These are phyloP conservation scores for Vanrija pseudolonga DNA, from an alignment of 1,284 basidiomycete species.

Conservation along the genomic window DNA sequence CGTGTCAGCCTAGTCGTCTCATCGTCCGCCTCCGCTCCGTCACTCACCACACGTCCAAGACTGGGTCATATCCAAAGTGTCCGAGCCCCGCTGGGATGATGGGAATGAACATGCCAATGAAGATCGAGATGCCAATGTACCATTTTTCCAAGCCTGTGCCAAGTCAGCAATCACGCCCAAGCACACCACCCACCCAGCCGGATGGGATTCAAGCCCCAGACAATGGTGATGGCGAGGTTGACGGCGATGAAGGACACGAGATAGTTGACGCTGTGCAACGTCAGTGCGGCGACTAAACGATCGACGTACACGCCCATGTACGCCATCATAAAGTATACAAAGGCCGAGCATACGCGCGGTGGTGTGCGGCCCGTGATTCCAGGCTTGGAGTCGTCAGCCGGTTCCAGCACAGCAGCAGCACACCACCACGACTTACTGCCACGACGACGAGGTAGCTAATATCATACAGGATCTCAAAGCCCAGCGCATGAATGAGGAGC, in stretches of 20 bases:
- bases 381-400: background rate
- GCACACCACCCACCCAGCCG: background rate
- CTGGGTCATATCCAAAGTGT: conserved; percentile 23
- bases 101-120: conserved; percentile 18
- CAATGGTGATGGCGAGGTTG: conserved; percentile 10
- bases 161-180: background rate
- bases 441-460: conserved; percentile 4
- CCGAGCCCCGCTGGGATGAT: conserved; percentile 21
- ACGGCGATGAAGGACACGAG: conserved; percentile 13
- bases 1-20: too few relatives aligned
- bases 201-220: conserved; percentile 4
- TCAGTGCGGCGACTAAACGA: background rate
- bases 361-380: background rate
- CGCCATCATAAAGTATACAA: conserved; percentile 7
- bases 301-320: conserved; percentile 4
- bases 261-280: conserved; percentile 8
- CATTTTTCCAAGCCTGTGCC: conserved; percentile 3
- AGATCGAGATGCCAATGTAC: conserved; percentile 20
- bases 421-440: background rate
- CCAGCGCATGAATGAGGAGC: conserved; percentile 7
- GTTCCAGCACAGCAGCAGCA: background rate
- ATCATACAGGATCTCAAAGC: conserved; percentile 10
- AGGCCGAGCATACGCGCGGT: background rate
- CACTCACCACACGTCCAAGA: conserved; percentile 14
- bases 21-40: too few relatives aligned